Conservation (phyloP, 805 yeast genomes). For the Pichia nakasei region DNA sequence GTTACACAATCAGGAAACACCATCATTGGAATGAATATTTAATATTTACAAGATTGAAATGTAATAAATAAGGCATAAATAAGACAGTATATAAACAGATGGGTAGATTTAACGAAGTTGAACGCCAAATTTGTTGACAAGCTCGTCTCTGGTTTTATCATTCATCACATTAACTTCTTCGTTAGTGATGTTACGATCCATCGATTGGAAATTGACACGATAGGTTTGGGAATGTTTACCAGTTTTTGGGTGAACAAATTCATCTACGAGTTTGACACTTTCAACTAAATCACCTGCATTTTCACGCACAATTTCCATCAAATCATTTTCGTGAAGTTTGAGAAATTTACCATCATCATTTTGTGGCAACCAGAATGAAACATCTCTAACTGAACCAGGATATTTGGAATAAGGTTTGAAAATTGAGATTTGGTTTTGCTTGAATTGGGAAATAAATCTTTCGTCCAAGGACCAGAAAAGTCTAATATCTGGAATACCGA, state of each 20-base stretch:
- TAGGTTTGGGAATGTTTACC: conserved; percentile 74
- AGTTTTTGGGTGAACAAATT: conserved; percentile 78
- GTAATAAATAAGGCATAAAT: no score
- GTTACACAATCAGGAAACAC: no score
- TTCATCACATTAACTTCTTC: conserved; percentile 76
- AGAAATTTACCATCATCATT: conserved; percentile 13
- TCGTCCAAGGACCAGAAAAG: conserved; percentile 84
- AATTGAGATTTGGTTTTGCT: conserved; percentile 50
- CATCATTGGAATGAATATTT: no score
- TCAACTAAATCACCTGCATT: conserved; percentile 85
- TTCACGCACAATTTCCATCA: conserved; percentile 86
- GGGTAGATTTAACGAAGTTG: conserved; percentile 33
- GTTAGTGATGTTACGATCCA: conserved; percentile 87
- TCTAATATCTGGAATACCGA: conserved; percentile 92
- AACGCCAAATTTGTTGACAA: conserved; percentile 45
- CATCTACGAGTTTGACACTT: conserved; percentile 71
- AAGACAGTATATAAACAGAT: no score
- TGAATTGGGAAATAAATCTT: conserved; percentile 68
- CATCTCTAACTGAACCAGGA: conserved; percentile 80
- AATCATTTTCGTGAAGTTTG: conserved; percentile 71
- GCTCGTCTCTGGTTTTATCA: conserved; percentile 48
- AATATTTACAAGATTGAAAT: no score
- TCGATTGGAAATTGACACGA: conserved; percentile 86
- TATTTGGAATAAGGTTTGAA: conserved; percentile 87
- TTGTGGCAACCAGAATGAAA: conserved; percentile 81